A percentile compares a stretch with the other conserved stretches of the same genome.
Conservation (phyloP, 2,329 filamentous ascomycete genomes). For the Microdochium paspali region DNA sequence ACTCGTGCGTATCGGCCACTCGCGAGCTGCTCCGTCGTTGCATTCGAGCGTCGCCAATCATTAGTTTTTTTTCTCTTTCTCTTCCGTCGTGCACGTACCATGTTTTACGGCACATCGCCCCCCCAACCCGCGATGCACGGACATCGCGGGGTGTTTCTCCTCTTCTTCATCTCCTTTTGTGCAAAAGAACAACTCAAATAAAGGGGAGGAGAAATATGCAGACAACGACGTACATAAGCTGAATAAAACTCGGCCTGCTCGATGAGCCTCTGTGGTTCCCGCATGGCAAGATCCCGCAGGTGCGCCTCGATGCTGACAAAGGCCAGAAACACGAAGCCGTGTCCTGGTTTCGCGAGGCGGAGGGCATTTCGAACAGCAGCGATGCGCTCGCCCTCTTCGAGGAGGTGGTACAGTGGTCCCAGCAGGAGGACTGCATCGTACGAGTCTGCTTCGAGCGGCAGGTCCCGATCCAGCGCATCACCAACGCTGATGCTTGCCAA, state of each 20-base stretch:
- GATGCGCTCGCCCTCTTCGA: background rate
- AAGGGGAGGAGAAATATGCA: too few species aligned
- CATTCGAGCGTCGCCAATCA: too few species aligned
- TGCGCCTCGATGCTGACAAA: background rate
- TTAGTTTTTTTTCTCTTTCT: too few species aligned
- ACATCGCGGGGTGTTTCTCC: background rate
- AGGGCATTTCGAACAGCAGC: background rate
- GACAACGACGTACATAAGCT: background rate
- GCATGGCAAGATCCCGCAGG: background rate
- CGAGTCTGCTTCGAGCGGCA: background rate
- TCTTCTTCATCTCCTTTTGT: background rate
- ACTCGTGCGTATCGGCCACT: background rate
- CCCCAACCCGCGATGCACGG: too few species aligned
- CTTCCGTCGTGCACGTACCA: too few species aligned
- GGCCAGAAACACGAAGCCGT: background rate
- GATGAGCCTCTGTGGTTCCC: background rate
- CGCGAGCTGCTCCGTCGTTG: background rate
- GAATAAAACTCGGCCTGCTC: background rate
- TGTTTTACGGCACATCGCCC: too few species aligned
- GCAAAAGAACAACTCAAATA: background rate
- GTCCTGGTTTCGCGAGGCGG: background rate
- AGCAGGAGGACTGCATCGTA: slow-evolving; percentile 4
- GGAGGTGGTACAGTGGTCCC: background rate
- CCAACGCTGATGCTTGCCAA: background rate
- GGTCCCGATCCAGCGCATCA: background rate